These are phyloP conservation scores for Macrotyloma uniflorum DNA, from an alignment of 306 rosid species.

Conservation along the genomic window DNA sequence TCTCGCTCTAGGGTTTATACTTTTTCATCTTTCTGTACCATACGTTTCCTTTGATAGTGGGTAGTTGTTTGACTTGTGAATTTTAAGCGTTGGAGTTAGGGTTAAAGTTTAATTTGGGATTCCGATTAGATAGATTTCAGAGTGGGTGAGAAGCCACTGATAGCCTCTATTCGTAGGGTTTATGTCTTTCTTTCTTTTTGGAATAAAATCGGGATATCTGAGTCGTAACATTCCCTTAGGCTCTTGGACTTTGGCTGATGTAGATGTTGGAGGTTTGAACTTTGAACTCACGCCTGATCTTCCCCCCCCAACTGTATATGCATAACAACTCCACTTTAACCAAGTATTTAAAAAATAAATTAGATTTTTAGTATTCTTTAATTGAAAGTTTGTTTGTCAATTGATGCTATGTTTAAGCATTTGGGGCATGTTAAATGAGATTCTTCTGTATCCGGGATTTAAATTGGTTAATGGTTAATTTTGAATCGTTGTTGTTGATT, in stretches of 20 bases:
- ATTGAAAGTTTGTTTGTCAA: neutral
- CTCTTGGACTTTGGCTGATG: neutral
- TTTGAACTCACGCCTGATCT: neutral
- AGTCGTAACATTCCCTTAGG: neutral
- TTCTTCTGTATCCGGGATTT: neutral
- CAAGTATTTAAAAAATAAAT: neutral
- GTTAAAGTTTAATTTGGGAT: neutral
- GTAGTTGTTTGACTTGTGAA: neutral
- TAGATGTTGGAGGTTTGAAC: neutral
- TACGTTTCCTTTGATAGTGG: neutral
- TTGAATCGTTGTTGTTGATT: neutral
- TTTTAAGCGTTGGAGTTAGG: neutral
- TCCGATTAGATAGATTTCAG: neutral
- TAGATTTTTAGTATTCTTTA: neutral
- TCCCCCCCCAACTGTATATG: neutral
- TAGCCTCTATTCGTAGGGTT: neutral
- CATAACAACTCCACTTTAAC: neutral
- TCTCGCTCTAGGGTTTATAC: slow-evolving; percentile 16
- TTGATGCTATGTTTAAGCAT: neutral
- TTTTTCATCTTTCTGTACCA: neutral
- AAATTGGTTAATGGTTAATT: slow-evolving; percentile 6
- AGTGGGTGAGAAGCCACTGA: neutral
- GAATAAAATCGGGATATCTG: neutral
- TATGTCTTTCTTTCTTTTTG: neutral
- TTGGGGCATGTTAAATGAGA: neutral